These are phyloP conservation scores for Suillus clintonianus DNA, from an alignment of 768 basidiomycete species.

Conservation along the genomic window DNA sequence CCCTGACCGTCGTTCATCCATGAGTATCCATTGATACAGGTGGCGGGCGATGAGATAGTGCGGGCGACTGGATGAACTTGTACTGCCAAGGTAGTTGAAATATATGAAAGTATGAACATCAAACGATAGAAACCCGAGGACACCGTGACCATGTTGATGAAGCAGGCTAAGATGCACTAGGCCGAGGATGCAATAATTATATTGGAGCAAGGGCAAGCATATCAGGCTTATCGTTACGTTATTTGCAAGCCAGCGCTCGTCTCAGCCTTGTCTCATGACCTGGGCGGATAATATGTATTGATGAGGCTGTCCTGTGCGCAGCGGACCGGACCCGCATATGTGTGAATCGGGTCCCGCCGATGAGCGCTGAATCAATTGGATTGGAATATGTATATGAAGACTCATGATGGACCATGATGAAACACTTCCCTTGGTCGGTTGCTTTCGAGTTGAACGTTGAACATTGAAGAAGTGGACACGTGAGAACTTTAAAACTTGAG, in stretches of 20 bases:
- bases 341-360: too few relatives aligned
- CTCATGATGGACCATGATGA: too few relatives aligned
- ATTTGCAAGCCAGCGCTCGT: not conserved
- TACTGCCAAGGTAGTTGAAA: slow-evolving; percentile 2
- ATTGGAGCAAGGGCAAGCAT: not conserved
- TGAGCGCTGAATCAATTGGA: too few relatives aligned
- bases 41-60: slow-evolving; percentile 11
- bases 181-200: not conserved
- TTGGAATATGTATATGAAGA: too few relatives aligned
- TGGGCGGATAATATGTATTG: not conserved
- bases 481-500: too few relatives aligned
- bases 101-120: not conserved
- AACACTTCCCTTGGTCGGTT: too few relatives aligned
- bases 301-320: not conserved
- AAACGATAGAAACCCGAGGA: not conserved
- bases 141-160: not conserved
- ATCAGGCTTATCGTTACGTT: not conserved
- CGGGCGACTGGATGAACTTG: slow-evolving; percentile 14
- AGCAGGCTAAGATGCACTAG: not conserved
- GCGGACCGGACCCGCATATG: not conserved
- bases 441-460: too few relatives aligned
- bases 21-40: slow-evolving; percentile 14
- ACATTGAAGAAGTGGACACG: too few relatives aligned
- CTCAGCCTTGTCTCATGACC: not conserved
- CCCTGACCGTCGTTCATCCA: slow-evolving; percentile 27